phyloP scores from a whole-genome alignment of 805 yeast genomes.

The Lipomyces lipofer region DNA sequence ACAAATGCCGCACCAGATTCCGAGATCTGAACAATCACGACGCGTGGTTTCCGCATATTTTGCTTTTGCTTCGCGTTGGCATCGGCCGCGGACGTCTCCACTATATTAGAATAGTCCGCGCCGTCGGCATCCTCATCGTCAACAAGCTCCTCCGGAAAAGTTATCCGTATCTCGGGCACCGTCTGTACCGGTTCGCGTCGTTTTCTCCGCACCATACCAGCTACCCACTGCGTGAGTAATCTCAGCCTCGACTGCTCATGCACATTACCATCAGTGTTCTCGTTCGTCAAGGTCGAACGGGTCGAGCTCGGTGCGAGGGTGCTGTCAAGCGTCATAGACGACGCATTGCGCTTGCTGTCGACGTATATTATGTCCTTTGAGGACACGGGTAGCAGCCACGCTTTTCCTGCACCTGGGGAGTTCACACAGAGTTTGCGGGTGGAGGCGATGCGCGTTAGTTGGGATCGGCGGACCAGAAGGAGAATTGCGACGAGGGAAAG shows the following conservation, averaged over 20 bases:
- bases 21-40: constrained; percentile 24
- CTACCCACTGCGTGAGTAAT: too few relatives aligned
- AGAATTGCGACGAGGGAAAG: not conserved
- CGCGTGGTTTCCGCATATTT: constrained; percentile 11
- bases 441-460: not conserved
- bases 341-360: not conserved
- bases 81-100: not conserved
- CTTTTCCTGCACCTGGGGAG: not conserved
- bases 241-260: not conserved
- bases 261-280: not conserved
- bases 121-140: constrained; percentile 7
- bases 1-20: constrained; percentile 29
- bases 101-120: not conserved
- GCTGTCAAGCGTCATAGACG: not conserved
- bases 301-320: not conserved
- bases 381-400: constrained; percentile 1
- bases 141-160: constrained; percentile 23
- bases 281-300: not conserved
- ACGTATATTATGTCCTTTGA: not conserved
- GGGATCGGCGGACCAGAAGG: not conserved
- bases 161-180: constrained; percentile 28
- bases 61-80: not conserved
- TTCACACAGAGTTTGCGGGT: not conserved
- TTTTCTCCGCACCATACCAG: not conserved
- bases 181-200: not conserved